Evolutionary conservation across 2,329 filamentous ascomycete species (phyloP).

Genomic region (Apiospora rasikravindrae): DNA sequence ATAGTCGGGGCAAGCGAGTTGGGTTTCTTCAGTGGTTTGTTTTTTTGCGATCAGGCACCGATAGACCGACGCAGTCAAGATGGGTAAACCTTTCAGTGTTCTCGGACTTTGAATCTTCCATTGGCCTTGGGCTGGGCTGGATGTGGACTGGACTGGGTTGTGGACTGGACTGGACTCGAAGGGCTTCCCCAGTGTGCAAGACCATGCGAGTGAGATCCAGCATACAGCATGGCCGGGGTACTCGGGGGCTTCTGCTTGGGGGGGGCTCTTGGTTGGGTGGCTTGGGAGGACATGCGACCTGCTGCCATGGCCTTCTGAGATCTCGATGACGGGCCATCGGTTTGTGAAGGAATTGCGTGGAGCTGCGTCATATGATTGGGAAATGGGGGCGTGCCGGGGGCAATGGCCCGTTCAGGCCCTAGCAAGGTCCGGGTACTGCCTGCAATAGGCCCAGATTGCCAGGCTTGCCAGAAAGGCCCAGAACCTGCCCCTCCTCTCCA

Average conservation of each 20-base stretch:
- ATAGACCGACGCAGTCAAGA: background rate
- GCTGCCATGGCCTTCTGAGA: background rate
- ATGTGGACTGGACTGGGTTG: background rate
- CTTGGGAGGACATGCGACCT: background rate
- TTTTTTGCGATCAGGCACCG: slow-evolving; percentile 1
- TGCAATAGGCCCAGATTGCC: background rate
- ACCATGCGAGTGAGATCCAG: background rate
- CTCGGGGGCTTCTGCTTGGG: background rate
- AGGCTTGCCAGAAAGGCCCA: background rate
- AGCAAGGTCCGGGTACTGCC: background rate
- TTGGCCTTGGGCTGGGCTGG: background rate
- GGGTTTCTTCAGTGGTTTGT: background rate
- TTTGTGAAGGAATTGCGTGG: slow-evolving; percentile 3
- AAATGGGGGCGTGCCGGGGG: background rate
- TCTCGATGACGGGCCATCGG: background rate
- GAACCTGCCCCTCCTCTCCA: background rate
- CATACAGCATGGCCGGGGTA: background rate
- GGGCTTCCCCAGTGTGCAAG: background rate
- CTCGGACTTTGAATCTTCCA: background rate
- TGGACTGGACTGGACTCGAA: background rate
- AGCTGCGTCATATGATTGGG: slow-evolving; percentile 9
- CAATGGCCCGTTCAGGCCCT: background rate
- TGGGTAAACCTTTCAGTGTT: background rate
- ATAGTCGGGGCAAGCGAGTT: background rate
- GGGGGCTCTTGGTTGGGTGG: background rate